Evolutionary conservation across 2,329 filamentous ascomycete species (phyloP), one percentile per base, ranked within the genome.

Genomic region (Thielaviopsis populi): DNA sequence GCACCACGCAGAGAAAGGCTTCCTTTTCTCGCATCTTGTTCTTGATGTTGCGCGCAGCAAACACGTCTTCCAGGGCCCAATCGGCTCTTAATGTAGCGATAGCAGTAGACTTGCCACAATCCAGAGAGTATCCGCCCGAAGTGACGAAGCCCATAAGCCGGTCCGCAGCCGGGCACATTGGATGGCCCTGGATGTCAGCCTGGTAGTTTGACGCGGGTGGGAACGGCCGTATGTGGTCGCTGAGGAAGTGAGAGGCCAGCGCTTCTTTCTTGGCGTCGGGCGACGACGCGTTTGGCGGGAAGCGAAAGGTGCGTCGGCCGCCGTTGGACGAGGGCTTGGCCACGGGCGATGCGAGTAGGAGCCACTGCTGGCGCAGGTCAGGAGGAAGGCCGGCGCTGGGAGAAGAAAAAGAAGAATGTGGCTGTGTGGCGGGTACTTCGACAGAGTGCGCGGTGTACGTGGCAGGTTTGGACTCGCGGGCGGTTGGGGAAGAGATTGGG

Each of bases 111-210:
- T 80, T 82, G 0, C 92, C 94, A 68, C 87, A 83, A 1, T 83
- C 82, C 1, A 97, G 80, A 69, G 87, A 91, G 72, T 87, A 96
- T 61, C 88, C 86, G 0, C 92, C 94, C 0, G 87, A 87, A 1
- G 91, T 96, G 27, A 96, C 85, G 72, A 95, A 99, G 0, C 94
- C 94, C 61, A 97, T 82, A 13, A 97, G 78, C 71, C 96, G 88
- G 24, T 81, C 78, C 67, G 84, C 84, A 10, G 79, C 78, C 0
- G 92, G 92, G 71, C 0, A 86, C 86, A 68, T 89, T 83, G 82
- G 84, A 67, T 87, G 82, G 0, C 77, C 76, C 27, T 74, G 71
- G 74, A 79, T 71, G 67, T 74, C 72, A 61, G 69, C 71, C 63
- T 71, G 72, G 66, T 73, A 77, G 13, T 70, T 41, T 4, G 41